A percentile compares a stretch with the other conserved stretches of the same genome.
Conservation (phyloP, 2,329 filamentous ascomycete genomes). For the Dactylellina cionopaga region DNA sequence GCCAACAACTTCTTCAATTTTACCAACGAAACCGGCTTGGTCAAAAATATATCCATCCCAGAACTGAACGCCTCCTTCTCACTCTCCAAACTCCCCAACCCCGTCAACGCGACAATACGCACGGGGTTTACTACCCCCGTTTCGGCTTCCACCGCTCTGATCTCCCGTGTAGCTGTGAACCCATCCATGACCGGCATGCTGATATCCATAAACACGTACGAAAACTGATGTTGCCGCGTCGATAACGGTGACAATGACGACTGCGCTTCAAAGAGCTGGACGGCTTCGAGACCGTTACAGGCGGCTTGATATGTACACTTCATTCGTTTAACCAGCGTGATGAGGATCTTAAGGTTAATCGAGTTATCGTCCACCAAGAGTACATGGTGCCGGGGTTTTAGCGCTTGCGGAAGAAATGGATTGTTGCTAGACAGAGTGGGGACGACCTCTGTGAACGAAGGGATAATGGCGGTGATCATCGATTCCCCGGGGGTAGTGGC, state of each 20-base stretch:
- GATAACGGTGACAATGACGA: not conserved
- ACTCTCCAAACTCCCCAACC: slow-evolving; percentile 65
- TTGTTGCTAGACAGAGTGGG: not conserved
- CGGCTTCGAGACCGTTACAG: slow-evolving; percentile 10
- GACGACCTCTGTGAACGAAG: not conserved
- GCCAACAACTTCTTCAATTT: slow-evolving; percentile 62
- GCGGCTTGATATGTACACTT: not conserved
- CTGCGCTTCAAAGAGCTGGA: slow-evolving; percentile 11
- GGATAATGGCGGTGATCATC: not conserved
- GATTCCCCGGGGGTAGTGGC: not conserved
- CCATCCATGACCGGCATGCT: slow-evolving; percentile 88
- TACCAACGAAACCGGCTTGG: slow-evolving; percentile 65
- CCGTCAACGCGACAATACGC: slow-evolving; percentile 67
- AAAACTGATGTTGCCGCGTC: no score
- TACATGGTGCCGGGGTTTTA: not conserved
- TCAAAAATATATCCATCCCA: slow-evolving; percentile 68
- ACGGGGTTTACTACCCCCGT: slow-evolving; percentile 57
- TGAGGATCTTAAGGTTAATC: slow-evolving; percentile 10
- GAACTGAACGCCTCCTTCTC: slow-evolving; percentile 66
- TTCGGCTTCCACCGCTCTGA: slow-evolving; percentile 72
- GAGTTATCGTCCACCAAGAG: slow-evolving; percentile 15
- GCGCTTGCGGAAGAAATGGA: not conserved
- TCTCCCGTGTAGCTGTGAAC: slow-evolving; percentile 75
- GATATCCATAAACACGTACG: slow-evolving; percentile 72
- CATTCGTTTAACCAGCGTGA: not conserved